Evolutionary conservation across 768 basidiomycete species (phyloP).

Genomic region (Suillus alpinus): DNA sequence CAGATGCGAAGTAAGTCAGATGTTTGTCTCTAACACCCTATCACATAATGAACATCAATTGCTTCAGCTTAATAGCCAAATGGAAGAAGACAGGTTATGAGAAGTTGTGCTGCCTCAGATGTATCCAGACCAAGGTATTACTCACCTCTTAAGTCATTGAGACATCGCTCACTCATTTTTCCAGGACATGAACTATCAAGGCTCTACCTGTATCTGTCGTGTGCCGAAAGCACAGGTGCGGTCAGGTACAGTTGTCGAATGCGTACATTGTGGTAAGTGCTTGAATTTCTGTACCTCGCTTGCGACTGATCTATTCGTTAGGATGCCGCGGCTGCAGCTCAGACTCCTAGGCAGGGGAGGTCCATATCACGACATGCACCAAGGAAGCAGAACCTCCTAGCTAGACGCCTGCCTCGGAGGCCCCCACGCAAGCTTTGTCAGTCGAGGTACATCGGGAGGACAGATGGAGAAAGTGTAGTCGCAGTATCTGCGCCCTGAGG

Average conservation of each 20-base stretch:
- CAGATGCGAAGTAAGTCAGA: slow-evolving; percentile 82
- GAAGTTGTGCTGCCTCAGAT: slow-evolving; percentile 94
- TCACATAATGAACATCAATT: slow-evolving; percentile 7
- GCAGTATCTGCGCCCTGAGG: slow-evolving; percentile 15
- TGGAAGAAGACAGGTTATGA: slow-evolving; percentile 99
- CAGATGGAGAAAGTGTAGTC: slow-evolving; percentile 31
- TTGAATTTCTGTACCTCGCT: neutral
- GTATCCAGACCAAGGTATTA: slow-evolving; percentile 86
- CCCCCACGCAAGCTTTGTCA: slow-evolving; percentile 33
- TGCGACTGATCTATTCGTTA: slow-evolving; percentile 28
- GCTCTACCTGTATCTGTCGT: slow-evolving; percentile 95
- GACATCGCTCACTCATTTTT: neutral
- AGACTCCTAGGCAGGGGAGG: slow-evolving; percentile 52
- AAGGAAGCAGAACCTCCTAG: neutral
- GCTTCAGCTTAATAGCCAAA: slow-evolving; percentile 85
- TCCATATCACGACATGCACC: neutral
- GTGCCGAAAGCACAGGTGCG: slow-evolving; percentile 95
- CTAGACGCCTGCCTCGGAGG: no score
- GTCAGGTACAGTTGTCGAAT: slow-evolving; percentile 89
- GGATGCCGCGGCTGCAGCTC: slow-evolving; percentile 92
- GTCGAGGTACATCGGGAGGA: slow-evolving; percentile 53
- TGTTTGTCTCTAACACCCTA: neutral
- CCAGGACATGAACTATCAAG: slow-evolving; percentile 99
- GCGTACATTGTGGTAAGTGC: slow-evolving; percentile 90
- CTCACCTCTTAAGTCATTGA: slow-evolving; percentile 8